These are phyloP conservation scores for Cytospora piceicola DNA, from an alignment of 2,329 filamentous ascomycete species.

Conservation along the genomic window DNA sequence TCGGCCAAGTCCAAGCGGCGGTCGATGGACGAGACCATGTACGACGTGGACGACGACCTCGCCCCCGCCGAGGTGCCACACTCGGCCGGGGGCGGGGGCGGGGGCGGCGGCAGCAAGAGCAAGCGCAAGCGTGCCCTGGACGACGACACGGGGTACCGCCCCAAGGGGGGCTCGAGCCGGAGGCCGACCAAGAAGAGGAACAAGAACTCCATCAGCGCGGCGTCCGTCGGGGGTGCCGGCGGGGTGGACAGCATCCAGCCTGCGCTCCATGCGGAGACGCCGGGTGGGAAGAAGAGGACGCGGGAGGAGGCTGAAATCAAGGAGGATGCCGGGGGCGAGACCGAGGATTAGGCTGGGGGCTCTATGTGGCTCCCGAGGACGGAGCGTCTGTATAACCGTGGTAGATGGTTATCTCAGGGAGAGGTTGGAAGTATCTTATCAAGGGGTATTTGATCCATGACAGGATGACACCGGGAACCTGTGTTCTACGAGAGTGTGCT, in stretches of 20 bases:
- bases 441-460: too few relatives aligned
- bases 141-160: slow-evolving; percentile 63
- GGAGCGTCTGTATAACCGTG: neutral
- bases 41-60: slow-evolving; percentile 30
- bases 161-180: slow-evolving; percentile 58
- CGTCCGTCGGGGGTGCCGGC: slow-evolving; percentile 19
- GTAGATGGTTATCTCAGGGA: neutral
- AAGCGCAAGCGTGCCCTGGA: slow-evolving; percentile 58
- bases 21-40: slow-evolving; percentile 27
- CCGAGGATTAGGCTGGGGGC: slow-evolving; percentile 11
- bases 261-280: slow-evolving; percentile 11
- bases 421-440: neutral
- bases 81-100: slow-evolving; percentile 32
- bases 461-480: neutral
- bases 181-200: slow-evolving; percentile 63
- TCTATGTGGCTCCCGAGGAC: neutral
- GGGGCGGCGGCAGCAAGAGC: slow-evolving; percentile 49
- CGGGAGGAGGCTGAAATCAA: slow-evolving; percentile 7
- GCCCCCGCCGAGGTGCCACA: slow-evolving; percentile 30
- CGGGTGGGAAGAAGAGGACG: slow-evolving; percentile 12
- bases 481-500: too few relatives aligned
- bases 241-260: slow-evolving; percentile 39
- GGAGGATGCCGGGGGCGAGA: slow-evolving; percentile 16
- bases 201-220: slow-evolving; percentile 43
- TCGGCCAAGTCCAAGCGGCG: slow-evolving; percentile 29